Evolutionary conservation across 2,329 filamentous ascomycete species (phyloP).

Genomic region (Lachnellula cervina): DNA sequence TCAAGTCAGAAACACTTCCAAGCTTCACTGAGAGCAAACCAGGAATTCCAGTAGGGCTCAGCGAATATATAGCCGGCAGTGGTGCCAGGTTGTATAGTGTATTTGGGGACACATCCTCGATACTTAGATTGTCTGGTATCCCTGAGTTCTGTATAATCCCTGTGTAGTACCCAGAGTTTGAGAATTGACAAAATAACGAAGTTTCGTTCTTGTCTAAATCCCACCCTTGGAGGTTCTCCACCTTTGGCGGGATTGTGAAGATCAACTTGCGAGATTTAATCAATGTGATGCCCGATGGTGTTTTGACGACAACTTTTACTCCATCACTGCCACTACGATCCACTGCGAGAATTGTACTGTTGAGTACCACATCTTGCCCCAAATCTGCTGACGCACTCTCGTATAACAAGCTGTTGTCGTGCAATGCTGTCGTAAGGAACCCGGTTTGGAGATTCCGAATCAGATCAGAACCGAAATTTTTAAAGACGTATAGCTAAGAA

Average conservation of each 20-base stretch:
- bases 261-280: constrained; percentile 39
- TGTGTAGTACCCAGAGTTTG: constrained; percentile 36
- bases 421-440: constrained; percentile 8
- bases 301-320: constrained; percentile 29
- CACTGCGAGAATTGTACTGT: constrained; percentile 13
- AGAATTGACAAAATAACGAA: constrained; percentile 35
- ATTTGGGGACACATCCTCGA: constrained; percentile 16
- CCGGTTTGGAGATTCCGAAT: constrained; percentile 11
- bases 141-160: constrained; percentile 36
- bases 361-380: constrained; percentile 13
- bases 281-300: constrained; percentile 29
- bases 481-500: constrained; percentile 39
- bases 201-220: constrained; percentile 34
- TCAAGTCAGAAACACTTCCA: constrained; percentile 8
- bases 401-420: constrained; percentile 18
- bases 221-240: constrained; percentile 34
- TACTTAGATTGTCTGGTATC: constrained; percentile 21
- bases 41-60: constrained; percentile 21
- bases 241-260: constrained; percentile 38
- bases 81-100: constrained; percentile 11
- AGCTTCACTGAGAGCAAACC: constrained; percentile 12
- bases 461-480: constrained; percentile 32
- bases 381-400: constrained; percentile 6
- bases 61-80: constrained; percentile 30
- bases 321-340: constrained; percentile 7